A percentile compares a stretch with the other conserved stretches of the same genome.
phyloP scores from a whole-genome alignment of 1,284 basidiomycete species.

The Anthracocystis setariae region DNA sequence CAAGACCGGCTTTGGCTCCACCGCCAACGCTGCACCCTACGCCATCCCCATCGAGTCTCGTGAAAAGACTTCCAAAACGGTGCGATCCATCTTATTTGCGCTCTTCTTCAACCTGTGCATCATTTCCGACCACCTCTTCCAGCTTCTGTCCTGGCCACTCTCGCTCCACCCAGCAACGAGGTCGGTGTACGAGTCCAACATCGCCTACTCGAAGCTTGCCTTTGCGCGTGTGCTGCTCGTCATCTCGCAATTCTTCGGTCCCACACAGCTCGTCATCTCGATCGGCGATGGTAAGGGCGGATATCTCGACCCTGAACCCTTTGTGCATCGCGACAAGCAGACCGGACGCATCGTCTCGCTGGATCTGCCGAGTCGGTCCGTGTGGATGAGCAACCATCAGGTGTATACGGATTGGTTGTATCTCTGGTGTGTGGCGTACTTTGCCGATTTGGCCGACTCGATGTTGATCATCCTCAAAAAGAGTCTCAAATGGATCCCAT shows the following conservation, averaged over 20 bases:
- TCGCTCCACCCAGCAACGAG: conserved; percentile 29
- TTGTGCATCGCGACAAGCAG: conserved; percentile 39
- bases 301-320: conserved; percentile 46
- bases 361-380: conserved; percentile 40
- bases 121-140: conserved; percentile 43
- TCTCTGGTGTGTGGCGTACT: conserved; percentile 61
- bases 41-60: conserved; percentile 48
- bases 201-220: conserved; percentile 52
- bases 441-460: conserved; percentile 47
- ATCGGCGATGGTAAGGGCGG: conserved; percentile 53
- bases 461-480: conserved; percentile 61
- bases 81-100: conserved; percentile 51
- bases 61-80: conserved; percentile 12
- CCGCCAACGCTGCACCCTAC: conserved; percentile 14
- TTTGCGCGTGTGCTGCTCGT: conserved; percentile 46
- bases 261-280: conserved; percentile 53
- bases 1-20: conserved; percentile 35
- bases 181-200: conserved; percentile 35
- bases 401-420: conserved; percentile 65
- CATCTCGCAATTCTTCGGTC: conserved; percentile 60
- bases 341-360: conserved; percentile 38
- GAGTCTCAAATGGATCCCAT: conserved; percentile 56
- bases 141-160: conserved; percentile 51
- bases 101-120: conserved; percentile 55
- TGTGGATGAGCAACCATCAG: conserved; percentile 61